Evolutionary conservation across 1,284 basidiomycete genomes (phyloP).

Genomic region (Ceratorhiza oryzae-sativae): DNA sequence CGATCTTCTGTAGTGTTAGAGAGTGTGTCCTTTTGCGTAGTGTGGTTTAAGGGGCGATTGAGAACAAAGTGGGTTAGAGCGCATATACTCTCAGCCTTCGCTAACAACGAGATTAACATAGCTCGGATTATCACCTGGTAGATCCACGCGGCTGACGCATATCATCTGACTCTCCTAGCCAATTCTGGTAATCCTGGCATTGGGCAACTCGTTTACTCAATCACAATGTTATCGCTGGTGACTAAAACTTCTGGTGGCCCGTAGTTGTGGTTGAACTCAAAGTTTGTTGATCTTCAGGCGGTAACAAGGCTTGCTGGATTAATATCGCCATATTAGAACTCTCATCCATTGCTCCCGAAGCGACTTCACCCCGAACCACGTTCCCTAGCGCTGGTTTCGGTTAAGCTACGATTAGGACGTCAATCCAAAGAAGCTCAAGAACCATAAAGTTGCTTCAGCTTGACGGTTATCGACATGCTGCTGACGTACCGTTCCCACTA

Average conservation of each 20-base stretch:
- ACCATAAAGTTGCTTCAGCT: background rate
- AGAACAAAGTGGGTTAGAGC: conserved; percentile 48
- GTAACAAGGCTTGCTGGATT: background rate
- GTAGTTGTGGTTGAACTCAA: background rate
- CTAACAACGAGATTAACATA: conserved; percentile 46
- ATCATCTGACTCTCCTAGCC: conserved; percentile 65
- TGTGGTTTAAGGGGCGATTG: conserved; percentile 70
- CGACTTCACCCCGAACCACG: conserved; percentile 75
- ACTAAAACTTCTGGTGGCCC: background rate
- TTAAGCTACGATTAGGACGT: conserved; percentile 67
- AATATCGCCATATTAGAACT: conserved; percentile 64
- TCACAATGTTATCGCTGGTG: conserved; percentile 1
- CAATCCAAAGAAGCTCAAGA: conserved; percentile 52
- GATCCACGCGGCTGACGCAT: conserved; percentile 70
- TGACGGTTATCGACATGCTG: conserved; percentile 66
- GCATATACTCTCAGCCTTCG: background rate
- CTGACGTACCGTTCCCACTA: conserved; percentile 70
- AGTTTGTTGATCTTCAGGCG: background rate
- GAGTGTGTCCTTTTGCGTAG: conserved; percentile 75
- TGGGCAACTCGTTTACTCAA: background rate
- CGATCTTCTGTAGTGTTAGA: conserved; percentile 77
- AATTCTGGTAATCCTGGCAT: conserved; percentile 29
- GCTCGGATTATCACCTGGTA: conserved; percentile 72
- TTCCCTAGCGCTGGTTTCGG: conserved; percentile 63
- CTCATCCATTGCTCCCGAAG: conserved; percentile 63